phyloP scores from a whole-genome alignment of 176 grass and related monocot genomes.

The Carex pumila region DNA sequence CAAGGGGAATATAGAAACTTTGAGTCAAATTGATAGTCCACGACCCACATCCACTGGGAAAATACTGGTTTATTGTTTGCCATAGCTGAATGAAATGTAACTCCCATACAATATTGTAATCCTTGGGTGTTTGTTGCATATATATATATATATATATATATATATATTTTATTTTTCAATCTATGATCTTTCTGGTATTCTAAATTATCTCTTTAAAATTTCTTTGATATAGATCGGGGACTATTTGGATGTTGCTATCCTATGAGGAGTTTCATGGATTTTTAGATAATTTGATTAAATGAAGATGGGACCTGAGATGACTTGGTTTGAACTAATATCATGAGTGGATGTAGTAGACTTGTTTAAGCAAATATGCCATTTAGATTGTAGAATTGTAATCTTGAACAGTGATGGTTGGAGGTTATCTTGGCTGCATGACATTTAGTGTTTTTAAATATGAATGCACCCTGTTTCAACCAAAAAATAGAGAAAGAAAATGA shows the following conservation, averaged over 20 bases:
- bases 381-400: constrained; percentile 4
- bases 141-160: too few species aligned
- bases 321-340: neutral
- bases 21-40: neutral
- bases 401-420: neutral
- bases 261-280: constrained; percentile 14
- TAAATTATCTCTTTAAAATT: neutral
- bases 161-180: neutral
- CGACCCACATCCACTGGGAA: neutral
- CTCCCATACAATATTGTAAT: neutral
- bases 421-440: neutral
- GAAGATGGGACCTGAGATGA: neutral
- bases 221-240: constrained; percentile 50
- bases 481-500: neutral
- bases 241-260: constrained; percentile 73
- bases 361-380: neutral
- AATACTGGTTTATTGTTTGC: neutral
- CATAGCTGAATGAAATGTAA: neutral
- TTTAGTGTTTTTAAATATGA: neutral
- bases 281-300: neutral
- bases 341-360: neutral
- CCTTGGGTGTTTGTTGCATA: neutral
- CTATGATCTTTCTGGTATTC: neutral
- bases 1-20: neutral
- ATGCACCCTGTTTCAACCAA: neutral